Evolutionary conservation across 1,139 yeast species (phyloP).

Genomic region (Taphrina pruni): DNA sequence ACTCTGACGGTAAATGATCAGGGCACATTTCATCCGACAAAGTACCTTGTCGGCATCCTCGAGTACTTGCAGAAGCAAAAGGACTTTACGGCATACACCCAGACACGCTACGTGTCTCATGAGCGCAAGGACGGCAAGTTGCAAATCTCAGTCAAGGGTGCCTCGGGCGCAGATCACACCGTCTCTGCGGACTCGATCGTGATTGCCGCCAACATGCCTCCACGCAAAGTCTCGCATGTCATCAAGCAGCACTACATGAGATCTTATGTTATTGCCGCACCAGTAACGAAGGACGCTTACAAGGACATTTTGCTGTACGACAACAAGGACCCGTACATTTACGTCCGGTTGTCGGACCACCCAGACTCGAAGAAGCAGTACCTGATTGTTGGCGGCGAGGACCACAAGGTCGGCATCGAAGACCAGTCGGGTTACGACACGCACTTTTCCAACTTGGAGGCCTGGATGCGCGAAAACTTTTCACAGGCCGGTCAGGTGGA

Average conservation of each 20-base stretch:
- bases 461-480: constrained; percentile 30
- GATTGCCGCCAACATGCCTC: constrained; percentile 33
- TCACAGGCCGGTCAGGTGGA: constrained; percentile 16
- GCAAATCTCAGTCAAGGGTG: constrained; percentile 12
- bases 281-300: constrained; percentile 11
- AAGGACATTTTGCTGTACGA: constrained; percentile 27
- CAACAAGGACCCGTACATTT: constrained; percentile 33
- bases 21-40: constrained; percentile 38
- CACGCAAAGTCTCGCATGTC: constrained; percentile 26
- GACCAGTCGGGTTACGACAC: constrained; percentile 7
- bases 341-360: constrained; percentile 22
- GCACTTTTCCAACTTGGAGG: constrained; percentile 28
- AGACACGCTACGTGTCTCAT: constrained; percentile 32
- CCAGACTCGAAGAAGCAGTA: constrained; percentile 26
- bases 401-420: constrained; percentile 33
- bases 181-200: constrained; percentile 14
- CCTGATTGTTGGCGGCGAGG: constrained; percentile 34
- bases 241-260: constrained; percentile 31
- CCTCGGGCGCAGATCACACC: constrained; percentile 6
- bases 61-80: constrained; percentile 15
- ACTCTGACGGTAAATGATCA: constrained; percentile 18
- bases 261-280: constrained; percentile 26
- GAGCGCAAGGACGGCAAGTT: constrained; percentile 15
- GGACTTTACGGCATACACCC: constrained; percentile 19
- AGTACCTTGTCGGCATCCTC: constrained; percentile 26